phyloP scores from a whole-genome alignment of 2,329 filamentous ascomycete species.

The Epichloe sibirici region DNA sequence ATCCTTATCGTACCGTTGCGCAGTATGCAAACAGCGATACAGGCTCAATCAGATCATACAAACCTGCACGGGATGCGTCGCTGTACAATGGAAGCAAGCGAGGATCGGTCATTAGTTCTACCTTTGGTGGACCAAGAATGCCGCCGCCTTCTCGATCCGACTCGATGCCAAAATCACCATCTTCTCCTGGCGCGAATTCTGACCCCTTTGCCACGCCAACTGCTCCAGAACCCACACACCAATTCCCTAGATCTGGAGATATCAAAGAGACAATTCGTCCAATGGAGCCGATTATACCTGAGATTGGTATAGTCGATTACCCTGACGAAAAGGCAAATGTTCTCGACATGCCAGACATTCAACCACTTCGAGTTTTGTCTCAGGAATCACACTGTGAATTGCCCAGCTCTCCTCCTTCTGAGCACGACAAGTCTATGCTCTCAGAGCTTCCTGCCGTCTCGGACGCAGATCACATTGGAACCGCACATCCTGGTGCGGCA shows the following conservation, averaged over 20 bases:
- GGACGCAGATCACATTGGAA: constrained; percentile 7
- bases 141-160: constrained; percentile 24
- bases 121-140: constrained; percentile 14
- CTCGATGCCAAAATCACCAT: constrained; percentile 31
- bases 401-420: constrained; percentile 13
- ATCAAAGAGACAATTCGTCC: constrained; percentile 17
- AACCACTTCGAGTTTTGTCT: constrained; percentile 17
- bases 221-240: constrained; percentile 17
- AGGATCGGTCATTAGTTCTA: constrained; percentile 16
- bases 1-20: constrained; percentile 64
- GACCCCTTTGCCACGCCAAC: constrained; percentile 26
- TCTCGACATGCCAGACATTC: constrained; percentile 16
- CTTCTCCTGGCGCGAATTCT: constrained; percentile 20
- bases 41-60: constrained; percentile 42
- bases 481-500: constrained; percentile 10
- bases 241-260: constrained; percentile 8
- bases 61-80: constrained; percentile 27
- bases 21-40: constrained; percentile 45
- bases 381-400: constrained; percentile 15
- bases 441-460: constrained; percentile 6
- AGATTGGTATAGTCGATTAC: constrained; percentile 24
- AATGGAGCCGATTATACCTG: constrained; percentile 24
- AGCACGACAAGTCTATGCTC: constrained; percentile 8
- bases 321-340: constrained; percentile 14
- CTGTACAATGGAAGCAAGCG: constrained; percentile 32